A percentile compares a stretch with the other conserved stretches of the same genome.
These are phyloP conservation scores for Mycena sp. DNA, from an alignment of 1,284 basidiomycete genomes.

Conservation along the genomic window DNA sequence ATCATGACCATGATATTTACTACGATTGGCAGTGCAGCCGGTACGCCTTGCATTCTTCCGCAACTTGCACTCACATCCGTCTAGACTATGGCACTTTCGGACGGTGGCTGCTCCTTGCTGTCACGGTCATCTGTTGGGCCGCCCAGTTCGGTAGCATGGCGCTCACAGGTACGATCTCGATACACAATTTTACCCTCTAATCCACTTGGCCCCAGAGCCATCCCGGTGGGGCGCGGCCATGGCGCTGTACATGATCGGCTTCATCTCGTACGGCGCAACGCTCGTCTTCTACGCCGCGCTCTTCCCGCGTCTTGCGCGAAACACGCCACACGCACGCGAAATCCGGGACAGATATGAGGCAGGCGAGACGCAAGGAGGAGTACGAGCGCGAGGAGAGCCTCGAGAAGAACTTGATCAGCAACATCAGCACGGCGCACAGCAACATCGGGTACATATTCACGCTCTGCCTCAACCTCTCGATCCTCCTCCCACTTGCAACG, in stretches of 20 bases:
- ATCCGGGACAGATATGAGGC: constrained; percentile 67
- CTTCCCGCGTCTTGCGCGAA: constrained; percentile 85
- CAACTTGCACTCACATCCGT: background rate
- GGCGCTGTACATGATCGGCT: constrained; percentile 84
- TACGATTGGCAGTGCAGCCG: constrained; percentile 82
- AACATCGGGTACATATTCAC: constrained; percentile 80
- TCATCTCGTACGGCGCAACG: constrained; percentile 80
- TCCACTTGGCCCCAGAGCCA: constrained; percentile 52
- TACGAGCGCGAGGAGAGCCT: constrained; percentile 82
- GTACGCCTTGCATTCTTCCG: constrained; percentile 42
- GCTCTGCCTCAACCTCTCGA: constrained; percentile 72
- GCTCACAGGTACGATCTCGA: constrained; percentile 61
- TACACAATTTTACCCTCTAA: background rate
- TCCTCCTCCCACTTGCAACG: constrained; percentile 74
- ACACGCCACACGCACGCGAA: constrained; percentile 73
- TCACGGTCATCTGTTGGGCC: constrained; percentile 83
- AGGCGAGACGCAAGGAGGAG: constrained; percentile 68
- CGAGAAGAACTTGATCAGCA: constrained; percentile 87
- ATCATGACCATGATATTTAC: constrained; percentile 85
- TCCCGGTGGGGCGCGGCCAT: constrained; percentile 80
- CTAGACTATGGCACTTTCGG: constrained; percentile 75
- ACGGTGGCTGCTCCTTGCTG: constrained; percentile 75
- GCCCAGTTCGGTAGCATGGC: constrained; percentile 83
- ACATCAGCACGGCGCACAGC: constrained; percentile 85
- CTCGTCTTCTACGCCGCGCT: constrained; percentile 85